Evolutionary conservation across 805 yeast species (phyloP).

Genomic region (Saccharomycopsis amapae): DNA sequence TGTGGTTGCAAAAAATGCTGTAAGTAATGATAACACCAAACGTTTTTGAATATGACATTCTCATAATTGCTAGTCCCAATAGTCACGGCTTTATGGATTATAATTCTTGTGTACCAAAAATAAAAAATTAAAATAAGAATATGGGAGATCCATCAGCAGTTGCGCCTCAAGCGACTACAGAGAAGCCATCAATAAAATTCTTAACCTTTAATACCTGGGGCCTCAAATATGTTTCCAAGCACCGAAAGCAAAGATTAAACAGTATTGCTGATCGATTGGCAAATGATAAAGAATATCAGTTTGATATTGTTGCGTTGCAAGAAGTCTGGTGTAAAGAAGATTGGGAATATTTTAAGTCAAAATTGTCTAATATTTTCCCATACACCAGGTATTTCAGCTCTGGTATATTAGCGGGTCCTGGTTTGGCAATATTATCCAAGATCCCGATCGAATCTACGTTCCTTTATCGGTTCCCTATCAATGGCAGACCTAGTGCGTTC

Average conservation of each 20-base stretch:
- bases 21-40: too few species aligned
- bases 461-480: constrained; percentile 79
- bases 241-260: constrained; percentile 51
- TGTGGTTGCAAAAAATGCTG: too few species aligned
- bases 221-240: constrained; percentile 71
- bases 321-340: constrained; percentile 89
- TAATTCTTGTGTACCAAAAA: too few species aligned
- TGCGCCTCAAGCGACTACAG: too few species aligned
- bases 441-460: constrained; percentile 77
- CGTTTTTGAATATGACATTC: too few species aligned
- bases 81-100: too few species aligned
- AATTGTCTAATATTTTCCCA: constrained; percentile 46
- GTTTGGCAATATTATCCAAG: constrained; percentile 75
- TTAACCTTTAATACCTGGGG: constrained; percentile 87
- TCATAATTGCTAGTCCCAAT: too few species aligned
- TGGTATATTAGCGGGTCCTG: constrained; percentile 91
- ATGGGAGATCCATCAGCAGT: too few species aligned
- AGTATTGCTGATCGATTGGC: constrained; percentile 70
- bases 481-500: constrained; percentile 91
- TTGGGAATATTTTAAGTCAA: constrained; percentile 54
- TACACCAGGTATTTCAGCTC: constrained; percentile 64
- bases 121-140: too few species aligned
- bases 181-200: constrained; percentile 33
- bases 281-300: constrained; percentile 33
- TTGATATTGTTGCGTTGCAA: constrained; percentile 88